phyloP scores from a whole-genome alignment of 2,329 filamentous ascomycete genomes.

The Pyrenochaeta sp. region DNA sequence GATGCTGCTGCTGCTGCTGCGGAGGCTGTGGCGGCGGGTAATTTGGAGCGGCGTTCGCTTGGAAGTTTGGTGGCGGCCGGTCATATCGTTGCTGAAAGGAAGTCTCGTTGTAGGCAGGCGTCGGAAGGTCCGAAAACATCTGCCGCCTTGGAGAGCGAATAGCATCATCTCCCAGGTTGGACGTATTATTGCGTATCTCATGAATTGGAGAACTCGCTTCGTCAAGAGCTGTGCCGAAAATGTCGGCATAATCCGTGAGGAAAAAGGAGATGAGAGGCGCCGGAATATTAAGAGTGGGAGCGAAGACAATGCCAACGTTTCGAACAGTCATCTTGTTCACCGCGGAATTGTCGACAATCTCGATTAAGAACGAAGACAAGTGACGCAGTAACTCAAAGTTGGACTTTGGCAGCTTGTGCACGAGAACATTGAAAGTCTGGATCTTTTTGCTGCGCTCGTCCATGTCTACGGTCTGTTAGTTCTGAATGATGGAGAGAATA shows the following conservation, averaged over 20 bases:
- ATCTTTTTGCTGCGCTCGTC: slow-evolving; percentile 79
- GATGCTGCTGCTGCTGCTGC: slow-evolving; percentile 31
- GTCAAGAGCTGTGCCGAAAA: slow-evolving; percentile 79
- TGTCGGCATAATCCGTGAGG: slow-evolving; percentile 85
- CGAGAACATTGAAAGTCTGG: slow-evolving; percentile 75
- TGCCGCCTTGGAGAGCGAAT: slow-evolving; percentile 71
- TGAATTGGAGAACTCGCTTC: slow-evolving; percentile 55
- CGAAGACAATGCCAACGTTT: slow-evolving; percentile 97
- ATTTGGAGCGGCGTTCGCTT: slow-evolving; percentile 27
- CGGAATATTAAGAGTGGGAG: slow-evolving; percentile 94
- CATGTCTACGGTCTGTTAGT: slow-evolving; percentile 67
- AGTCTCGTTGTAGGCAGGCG: slow-evolving; percentile 68
- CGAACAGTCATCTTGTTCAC: slow-evolving; percentile 98
- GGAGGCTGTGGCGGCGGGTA: slow-evolving; percentile 37
- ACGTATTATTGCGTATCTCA: slow-evolving; percentile 55
- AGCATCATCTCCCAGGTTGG: slow-evolving; percentile 61
- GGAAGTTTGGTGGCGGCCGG: slow-evolving; percentile 33
- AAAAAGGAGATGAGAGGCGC: slow-evolving; percentile 94
- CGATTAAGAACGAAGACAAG: slow-evolving; percentile 86
- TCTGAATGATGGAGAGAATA: neutral
- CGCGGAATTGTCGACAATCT: slow-evolving; percentile 88
- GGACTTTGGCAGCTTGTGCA: slow-evolving; percentile 78
- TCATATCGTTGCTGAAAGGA: slow-evolving; percentile 53
- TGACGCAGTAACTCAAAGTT: slow-evolving; percentile 86
- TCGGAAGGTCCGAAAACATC: slow-evolving; percentile 73